Conservation (phyloP, 2,329 filamentous ascomycete genomes). For the Drechmeria coniospora region DNA sequence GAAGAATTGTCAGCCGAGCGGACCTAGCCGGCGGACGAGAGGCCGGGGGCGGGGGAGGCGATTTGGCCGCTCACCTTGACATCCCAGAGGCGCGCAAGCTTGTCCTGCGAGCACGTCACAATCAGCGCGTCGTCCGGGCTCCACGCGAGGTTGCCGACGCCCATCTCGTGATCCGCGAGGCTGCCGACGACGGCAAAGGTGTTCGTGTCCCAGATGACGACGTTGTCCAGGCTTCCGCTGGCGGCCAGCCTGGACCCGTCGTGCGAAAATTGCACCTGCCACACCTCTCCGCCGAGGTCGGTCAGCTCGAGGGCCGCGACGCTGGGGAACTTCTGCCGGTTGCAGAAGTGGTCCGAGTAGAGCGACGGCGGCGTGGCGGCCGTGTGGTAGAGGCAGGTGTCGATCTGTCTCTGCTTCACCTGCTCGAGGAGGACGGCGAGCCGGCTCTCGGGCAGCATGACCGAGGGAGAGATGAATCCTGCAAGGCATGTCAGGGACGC, state of each 20-base stretch:
- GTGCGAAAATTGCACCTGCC: conserved; percentile 82
- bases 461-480: conserved; percentile 86
- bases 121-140: conserved; percentile 82
- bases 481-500: too few species aligned
- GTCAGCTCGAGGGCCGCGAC: conserved; percentile 54
- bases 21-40: too few species aligned
- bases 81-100: conserved; percentile 62
- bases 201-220: conserved; percentile 69
- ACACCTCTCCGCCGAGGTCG: conserved; percentile 70
- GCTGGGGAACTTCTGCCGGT: conserved; percentile 63
- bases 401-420: conserved; percentile 71
- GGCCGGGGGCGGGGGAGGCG: too few species aligned
- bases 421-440: conserved; percentile 68
- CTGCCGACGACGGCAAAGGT: conserved; percentile 49
- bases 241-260: conserved; percentile 72
- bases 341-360: conserved; percentile 78
- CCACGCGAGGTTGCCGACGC: conserved; percentile 74
- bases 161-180: conserved; percentile 49
- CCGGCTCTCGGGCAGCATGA: conserved; percentile 91
- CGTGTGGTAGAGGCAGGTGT: conserved; percentile 79
- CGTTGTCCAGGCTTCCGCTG: conserved; percentile 57
- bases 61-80: conserved; percentile 44
- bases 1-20: too few species aligned
- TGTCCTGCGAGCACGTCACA: conserved; percentile 68
- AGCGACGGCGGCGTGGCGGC: conserved; percentile 63